phyloP scores from a whole-genome alignment of 164 flowering plant species.

The Chimonanthus praecox region DNA sequence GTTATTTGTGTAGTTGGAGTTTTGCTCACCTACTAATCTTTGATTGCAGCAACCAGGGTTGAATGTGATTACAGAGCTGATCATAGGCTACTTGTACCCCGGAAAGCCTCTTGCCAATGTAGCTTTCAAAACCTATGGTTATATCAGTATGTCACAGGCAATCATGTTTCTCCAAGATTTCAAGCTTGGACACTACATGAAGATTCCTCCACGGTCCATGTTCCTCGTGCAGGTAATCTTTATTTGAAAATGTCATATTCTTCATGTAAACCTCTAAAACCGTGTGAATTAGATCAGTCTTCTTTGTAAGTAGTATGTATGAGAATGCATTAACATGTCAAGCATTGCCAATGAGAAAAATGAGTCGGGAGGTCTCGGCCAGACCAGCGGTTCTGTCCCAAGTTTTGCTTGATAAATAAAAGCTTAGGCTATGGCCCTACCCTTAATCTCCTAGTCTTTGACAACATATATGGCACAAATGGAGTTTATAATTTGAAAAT shows the following conservation, averaged over 20 bases:
- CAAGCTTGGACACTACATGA: slow-evolving; percentile 75
- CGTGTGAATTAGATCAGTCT: background rate
- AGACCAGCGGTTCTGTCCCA: too few relatives aligned
- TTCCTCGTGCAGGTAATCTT: slow-evolving; percentile 52
- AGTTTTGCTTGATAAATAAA: too few relatives aligned
- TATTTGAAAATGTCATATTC: too few relatives aligned
- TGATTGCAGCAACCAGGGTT: slow-evolving; percentile 38
- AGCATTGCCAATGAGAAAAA: too few relatives aligned
- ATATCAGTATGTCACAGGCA: slow-evolving; percentile 49
- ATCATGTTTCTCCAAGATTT: slow-evolving; percentile 49
- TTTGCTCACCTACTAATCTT: background rate
- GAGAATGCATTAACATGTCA: too few relatives aligned
- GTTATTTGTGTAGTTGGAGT: too few relatives aligned
- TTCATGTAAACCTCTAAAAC: background rate
- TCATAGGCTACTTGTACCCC: slow-evolving; percentile 55
- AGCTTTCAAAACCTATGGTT: slow-evolving; percentile 57
- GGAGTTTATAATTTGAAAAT: too few relatives aligned
- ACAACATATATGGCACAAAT: too few relatives aligned
- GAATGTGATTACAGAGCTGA: slow-evolving; percentile 51
- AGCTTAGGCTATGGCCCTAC: too few relatives aligned
- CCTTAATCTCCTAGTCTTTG: too few relatives aligned
- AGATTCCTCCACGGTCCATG: slow-evolving; percentile 68
- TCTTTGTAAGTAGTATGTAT: too few relatives aligned
- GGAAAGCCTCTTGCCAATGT: slow-evolving; percentile 60
- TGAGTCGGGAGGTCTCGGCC: too few relatives aligned